Conservation (phyloP, 129 eudicot species). For the Kitagawia praeruptora region DNA sequence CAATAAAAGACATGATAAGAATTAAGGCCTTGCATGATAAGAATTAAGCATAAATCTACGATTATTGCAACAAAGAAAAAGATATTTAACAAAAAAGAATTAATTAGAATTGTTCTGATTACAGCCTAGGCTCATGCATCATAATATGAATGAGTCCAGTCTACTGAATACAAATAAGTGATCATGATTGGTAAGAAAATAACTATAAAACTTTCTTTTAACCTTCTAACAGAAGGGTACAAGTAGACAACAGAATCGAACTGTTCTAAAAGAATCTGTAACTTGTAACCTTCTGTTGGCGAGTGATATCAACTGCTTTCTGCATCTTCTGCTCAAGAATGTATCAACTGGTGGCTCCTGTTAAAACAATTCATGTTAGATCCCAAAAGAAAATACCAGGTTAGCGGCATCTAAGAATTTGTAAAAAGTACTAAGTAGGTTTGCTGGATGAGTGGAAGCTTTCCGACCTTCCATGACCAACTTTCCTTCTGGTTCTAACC, state of each 20-base stretch:
- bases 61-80: neutral
- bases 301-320: no score
- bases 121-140: neutral
- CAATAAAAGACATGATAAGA: neutral
- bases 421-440: no score
- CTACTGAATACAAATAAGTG: neutral
- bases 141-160: neutral
- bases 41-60: neutral
- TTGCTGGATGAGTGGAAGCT: no score
- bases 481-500: no score
- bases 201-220: neutral
- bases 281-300: no score
- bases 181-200: neutral
- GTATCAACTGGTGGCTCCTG: constrained; percentile 69
- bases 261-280: no score
- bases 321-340: no score
- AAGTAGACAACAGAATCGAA: no score
- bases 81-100: neutral
- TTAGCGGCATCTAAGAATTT: neutral
- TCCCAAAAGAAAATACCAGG: neutral
- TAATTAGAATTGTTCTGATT: neutral
- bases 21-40: neutral
- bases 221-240: no score
- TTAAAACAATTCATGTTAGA: constrained; percentile 25
- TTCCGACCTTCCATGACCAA: no score